These are phyloP conservation scores for Aphanomyces stellatus DNA, from an alignment of 352 stramenopile species.

Conservation along the genomic window DNA sequence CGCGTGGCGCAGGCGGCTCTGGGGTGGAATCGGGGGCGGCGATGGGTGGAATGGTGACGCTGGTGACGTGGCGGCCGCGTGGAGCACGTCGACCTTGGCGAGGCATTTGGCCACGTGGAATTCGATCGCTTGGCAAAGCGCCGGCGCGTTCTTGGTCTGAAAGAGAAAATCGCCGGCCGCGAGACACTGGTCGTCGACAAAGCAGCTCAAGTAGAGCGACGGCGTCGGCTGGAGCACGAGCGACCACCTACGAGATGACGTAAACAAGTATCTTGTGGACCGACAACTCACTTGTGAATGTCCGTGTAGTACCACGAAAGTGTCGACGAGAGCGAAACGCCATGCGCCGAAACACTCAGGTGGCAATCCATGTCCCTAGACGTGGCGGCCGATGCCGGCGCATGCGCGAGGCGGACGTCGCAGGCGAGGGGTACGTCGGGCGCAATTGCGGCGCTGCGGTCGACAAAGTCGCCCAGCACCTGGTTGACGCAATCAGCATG, in stretches of 20 bases:
- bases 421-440: constrained; percentile 42
- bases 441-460: constrained; percentile 43
- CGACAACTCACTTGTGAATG: constrained; percentile 64
- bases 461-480: constrained; percentile 36
- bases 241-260: constrained; percentile 18
- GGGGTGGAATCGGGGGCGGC: too few species aligned
- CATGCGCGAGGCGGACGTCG: constrained; percentile 31
- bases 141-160: constrained; percentile 38
- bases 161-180: constrained; percentile 45
- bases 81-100: constrained; percentile 55
- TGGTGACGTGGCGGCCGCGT: not conserved
- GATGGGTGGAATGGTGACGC: too few species aligned
- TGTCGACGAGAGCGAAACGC: not conserved
- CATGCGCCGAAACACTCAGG: not conserved
- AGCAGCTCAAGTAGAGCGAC: constrained; percentile 3
- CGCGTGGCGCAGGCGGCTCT: not conserved
- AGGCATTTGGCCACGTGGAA: constrained; percentile 76
- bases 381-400: not conserved
- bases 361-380: too few species aligned
- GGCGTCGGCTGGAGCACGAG: not conserved
- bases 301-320: constrained; percentile 57
- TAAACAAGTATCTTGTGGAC: too few species aligned
- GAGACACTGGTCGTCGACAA: not conserved
- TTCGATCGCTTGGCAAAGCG: constrained; percentile 58
- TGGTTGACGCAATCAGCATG: not conserved